Base-by-base conservation (phyloP, 2,329 filamentous ascomycete genomes). In the Cryphonectria japonica region DNA sequence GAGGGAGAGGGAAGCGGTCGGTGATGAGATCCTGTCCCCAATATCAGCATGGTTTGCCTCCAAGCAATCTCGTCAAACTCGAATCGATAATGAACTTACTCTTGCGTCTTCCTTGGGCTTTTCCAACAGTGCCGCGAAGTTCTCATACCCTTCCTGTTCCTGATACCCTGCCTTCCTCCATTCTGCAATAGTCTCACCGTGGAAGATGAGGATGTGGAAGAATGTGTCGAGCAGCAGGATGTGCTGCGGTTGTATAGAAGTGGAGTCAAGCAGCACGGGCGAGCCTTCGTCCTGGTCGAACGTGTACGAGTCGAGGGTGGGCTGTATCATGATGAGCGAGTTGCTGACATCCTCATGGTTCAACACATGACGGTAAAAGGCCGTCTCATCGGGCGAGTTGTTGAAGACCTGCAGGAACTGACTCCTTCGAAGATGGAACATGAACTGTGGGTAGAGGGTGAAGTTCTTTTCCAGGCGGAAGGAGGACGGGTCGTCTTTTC, bases 351-450 rank as follows among this genome's bases (percentile, higher is more conserved):
- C 96, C 81, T 99, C 96, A 77, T 98, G 95, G 80, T 98, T 97
- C 74, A 99, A 87, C 3, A 99, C 94, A 79, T 99, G 96, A 73
- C 96, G 89, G 80, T 98, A 97, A 83, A 99, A 99, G n/a, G 96
- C 96, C 34, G 96, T 99, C 83, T 99, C 96, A 77, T 99, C 96
- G 9, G 96, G 96, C 0, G 95, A 98, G 82, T 98, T 99, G 86
- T 99, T 99, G 88, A 99, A 99, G 70, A 99, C 95, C 79, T 99
- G 96, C 75, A 99, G 83, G 85, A 99, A 99, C 82, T 98, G 96
- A 82, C 94, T 97, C 82, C 96, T 90, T 76, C 96, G 92, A 73
- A 99, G 88, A 81, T 99, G 96, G 87, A 99, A 99, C 96, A 99
- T 99, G 84, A 99, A 99, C 80, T 99, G 96, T 37, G 96, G 96